Evolutionary conservation across 2,329 filamentous ascomycete species (phyloP), one percentile per base, ranked within the genome.

Genomic region (Polychaeton citri): DNA sequence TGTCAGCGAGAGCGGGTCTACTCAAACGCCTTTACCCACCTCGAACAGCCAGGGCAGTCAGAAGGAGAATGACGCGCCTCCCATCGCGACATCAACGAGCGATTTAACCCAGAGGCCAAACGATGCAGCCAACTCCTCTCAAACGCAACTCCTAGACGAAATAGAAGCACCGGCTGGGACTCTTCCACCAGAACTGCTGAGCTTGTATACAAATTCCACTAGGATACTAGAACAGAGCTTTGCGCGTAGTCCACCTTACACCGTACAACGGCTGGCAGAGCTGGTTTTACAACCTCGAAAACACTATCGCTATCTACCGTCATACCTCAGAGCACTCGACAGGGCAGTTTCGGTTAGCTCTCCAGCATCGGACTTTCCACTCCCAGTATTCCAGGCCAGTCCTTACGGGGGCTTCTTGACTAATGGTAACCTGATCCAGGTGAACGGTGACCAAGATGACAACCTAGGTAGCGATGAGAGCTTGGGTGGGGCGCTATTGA

Each of bases 291-390:
- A 69, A 18, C 90, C 90, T 1, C 79, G 68, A 41, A 69, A 71
- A 37, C 81, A 94, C 60, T 95, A 96, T 64, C 76, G 73, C 42
- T 81, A 77, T 36, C 70, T 96, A 2, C 76, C 83, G 1, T 72
- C 86, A 8, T 98, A 90, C 57, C 74, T 98, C 8, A 81, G 90
- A 49, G 90, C 90, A 2, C 72, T 96, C 33, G 85, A 96, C 55
- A 79, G 90, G 38, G 80, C 94, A 16, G 76, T 95, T 17, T 85
- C 81, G 38, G 90, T 98, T 38, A 92, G 86, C 8, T 94, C 84
- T 24, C 73, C 78, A 18, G 74, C 78, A 15, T 78, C 81, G 44
- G 68, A 77, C 38, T 98, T 94, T 53, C 90, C 90, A 1, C 72
- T 96, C 1, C 84, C 83, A 1, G 72, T 76, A 0, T 51, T 61